Evolutionary conservation across 2,329 filamentous ascomycete genomes (phyloP).

Genomic region (Blastomyces gilchristii): DNA sequence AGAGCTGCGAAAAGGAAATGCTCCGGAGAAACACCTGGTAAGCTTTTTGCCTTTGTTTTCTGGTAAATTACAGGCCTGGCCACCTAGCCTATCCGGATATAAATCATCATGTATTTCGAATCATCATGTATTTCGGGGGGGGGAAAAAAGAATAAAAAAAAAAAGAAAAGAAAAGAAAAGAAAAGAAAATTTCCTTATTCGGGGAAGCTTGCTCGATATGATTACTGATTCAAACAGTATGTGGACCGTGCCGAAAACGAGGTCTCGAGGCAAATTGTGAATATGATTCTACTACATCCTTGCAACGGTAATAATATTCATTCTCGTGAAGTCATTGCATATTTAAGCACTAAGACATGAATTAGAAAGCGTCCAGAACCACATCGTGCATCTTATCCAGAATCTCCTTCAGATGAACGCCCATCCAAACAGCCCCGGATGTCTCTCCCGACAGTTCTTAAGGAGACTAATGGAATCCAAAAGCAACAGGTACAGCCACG

Average conservation of each 20-base stretch:
- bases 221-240: background rate
- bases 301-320: background rate
- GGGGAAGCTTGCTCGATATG: background rate
- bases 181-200: background rate
- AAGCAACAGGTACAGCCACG: background rate
- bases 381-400: background rate
- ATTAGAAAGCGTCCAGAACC: background rate
- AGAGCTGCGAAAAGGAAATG: slow-evolving; percentile 12
- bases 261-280: background rate
- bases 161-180: too few relatives aligned
- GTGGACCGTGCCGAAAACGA: background rate
- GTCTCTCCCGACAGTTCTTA: background rate
- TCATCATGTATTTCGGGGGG: too few relatives aligned
- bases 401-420: background rate
- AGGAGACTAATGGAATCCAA: background rate
- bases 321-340: background rate
- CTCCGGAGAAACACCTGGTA: slow-evolving; percentile 11
- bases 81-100: background rate
- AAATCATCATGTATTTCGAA: background rate
- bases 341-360: background rate
- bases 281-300: background rate
- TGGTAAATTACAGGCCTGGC: background rate
- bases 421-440: background rate
- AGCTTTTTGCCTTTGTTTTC: background rate
- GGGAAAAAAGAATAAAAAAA: too few relatives aligned